Conservation (phyloP, 208 protist genomes). For the Trypanosoma grayi region DNA sequence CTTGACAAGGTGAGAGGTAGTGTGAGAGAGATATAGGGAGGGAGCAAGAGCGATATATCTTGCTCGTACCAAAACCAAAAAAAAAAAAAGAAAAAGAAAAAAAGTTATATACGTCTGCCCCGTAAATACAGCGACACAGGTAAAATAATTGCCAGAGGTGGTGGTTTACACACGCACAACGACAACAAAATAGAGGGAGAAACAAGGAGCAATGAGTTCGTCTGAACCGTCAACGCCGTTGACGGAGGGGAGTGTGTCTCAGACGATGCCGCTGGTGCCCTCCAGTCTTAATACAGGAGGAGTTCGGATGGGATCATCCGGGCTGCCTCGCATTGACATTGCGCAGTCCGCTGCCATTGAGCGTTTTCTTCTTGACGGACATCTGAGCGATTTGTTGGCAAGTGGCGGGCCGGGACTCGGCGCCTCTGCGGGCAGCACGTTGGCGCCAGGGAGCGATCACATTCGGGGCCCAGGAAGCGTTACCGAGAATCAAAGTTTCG, state of each 20-base stretch:
- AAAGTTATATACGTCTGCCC: too few relatives aligned
- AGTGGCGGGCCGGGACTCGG: constrained; percentile 1
- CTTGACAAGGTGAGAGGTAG: too few relatives aligned
- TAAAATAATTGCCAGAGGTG: too few relatives aligned
- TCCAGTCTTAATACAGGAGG: neutral
- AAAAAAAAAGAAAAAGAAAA: too few relatives aligned
- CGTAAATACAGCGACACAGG: too few relatives aligned
- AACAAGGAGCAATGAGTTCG: constrained; percentile 3
- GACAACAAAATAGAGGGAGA: constrained; percentile 3
- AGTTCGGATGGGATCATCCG: constrained; percentile 11
- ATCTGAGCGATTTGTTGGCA: neutral
- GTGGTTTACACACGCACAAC: too few relatives aligned
- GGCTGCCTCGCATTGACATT: constrained; percentile 9
- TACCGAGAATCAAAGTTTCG: constrained; percentile 23
- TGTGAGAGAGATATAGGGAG: too few relatives aligned
- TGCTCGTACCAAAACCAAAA: too few relatives aligned
- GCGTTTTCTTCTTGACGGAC: constrained; percentile 21
- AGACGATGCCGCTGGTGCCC: neutral
- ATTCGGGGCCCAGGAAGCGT: constrained; percentile 23
- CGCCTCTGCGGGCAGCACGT: constrained; percentile 17
- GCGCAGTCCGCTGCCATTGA: constrained; percentile 19
- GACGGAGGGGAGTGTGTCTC: neutral
- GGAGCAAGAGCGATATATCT: too few relatives aligned
- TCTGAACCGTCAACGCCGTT: neutral
- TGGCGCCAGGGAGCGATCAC: constrained; percentile 20